Base-by-base conservation (phyloP, 2,329 filamentous ascomycete species). In the Ilyonectria destructans region DNA sequence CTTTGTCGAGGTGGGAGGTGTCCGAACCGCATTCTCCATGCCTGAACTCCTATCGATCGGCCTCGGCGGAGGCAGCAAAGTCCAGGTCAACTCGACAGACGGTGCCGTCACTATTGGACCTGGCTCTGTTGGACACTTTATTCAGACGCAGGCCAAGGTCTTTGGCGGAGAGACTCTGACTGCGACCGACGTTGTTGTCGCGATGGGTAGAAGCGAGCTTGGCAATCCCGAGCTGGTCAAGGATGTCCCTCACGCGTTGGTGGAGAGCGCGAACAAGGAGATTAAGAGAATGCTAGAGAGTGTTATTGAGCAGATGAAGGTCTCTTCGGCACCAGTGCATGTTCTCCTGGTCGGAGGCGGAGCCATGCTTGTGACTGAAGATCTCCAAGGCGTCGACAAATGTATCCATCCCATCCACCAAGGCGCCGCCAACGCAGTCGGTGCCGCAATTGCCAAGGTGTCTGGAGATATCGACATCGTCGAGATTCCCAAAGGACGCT, bases 271-370 rank as follows among this genome's bases (percentile, higher is more conserved):
- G 0, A 69, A 74, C 2, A 68, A 77, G 8, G 79, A 81, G 59
- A 84, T 88, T 17, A 84, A 84, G 65, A 79, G 70, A 7, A 82
- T 86, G 66, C 76, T 90, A 0, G 87, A 89, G 72, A 75, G 79
- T 10, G 83, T 85, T 0, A 83, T 90, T 19, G 88, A 90, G 58
- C 80, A 83, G 40, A 88, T 89, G 80, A 90, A 89, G 72, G 85
- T 88, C 0, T 88, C 85, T 4, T 82, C 87, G 3, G 84, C 84
- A 0, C 83, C 84, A 1, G 81, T 88, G 0, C 84, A 83, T 23
- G 83, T 89, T 1, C 80, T 90, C 1, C 82, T 90, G 0, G 88
- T 90, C 0, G 89, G 88, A 2, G 89, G 89, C 6, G 88, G 89
- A 5, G 85, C 86, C 1, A 81, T 90, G 0, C 76, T 90, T 2